Percentiles rank a stretch among this genome's conserved stretches.
Conservation (phyloP, 1,284 basidiomycete species). For the Pyrrhoderma noxium region DNA sequence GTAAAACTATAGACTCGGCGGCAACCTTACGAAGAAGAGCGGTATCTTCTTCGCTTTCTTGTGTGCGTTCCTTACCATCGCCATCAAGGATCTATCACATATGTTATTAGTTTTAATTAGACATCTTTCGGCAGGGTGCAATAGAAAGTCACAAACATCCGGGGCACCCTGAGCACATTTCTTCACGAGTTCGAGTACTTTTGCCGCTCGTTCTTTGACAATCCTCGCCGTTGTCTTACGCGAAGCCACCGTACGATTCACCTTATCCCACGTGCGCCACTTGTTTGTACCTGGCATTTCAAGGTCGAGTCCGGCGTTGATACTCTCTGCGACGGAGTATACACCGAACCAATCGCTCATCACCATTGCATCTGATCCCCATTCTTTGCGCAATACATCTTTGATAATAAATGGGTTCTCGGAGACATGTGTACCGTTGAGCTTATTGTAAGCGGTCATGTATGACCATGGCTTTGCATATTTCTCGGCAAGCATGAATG, state of each 20-base stretch:
- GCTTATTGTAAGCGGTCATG: constrained; percentile 54
- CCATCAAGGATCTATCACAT: constrained; percentile 56
- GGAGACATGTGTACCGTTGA: constrained; percentile 58
- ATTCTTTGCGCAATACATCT: constrained; percentile 67
- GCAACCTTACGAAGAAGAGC: constrained; percentile 57
- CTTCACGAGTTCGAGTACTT: constrained; percentile 59
- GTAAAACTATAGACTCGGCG: constrained; percentile 59
- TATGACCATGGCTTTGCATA: constrained; percentile 62
- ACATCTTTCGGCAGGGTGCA: no score
- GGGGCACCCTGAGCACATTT: constrained; percentile 55
- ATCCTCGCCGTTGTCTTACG: constrained; percentile 60
- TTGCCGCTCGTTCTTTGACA: constrained; percentile 60
- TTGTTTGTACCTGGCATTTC: constrained; percentile 74
- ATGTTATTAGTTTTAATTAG: no score
- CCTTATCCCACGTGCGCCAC: constrained; percentile 58
- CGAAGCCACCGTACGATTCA: constrained; percentile 54
- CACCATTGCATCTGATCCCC: constrained; percentile 63
- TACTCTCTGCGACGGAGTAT: constrained; percentile 55
- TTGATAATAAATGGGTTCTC: constrained; percentile 59
- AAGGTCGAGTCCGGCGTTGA: constrained; percentile 73
- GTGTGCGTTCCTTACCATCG: constrained; percentile 55
- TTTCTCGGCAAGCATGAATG: constrained; percentile 78
- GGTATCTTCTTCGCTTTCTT: constrained; percentile 52
- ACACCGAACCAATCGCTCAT: constrained; percentile 81
- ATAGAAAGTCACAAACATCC: constrained; percentile 41